phyloP scores from a whole-genome alignment of 2,329 filamentous ascomycete species.

The Diaporthe amygdali region DNA sequence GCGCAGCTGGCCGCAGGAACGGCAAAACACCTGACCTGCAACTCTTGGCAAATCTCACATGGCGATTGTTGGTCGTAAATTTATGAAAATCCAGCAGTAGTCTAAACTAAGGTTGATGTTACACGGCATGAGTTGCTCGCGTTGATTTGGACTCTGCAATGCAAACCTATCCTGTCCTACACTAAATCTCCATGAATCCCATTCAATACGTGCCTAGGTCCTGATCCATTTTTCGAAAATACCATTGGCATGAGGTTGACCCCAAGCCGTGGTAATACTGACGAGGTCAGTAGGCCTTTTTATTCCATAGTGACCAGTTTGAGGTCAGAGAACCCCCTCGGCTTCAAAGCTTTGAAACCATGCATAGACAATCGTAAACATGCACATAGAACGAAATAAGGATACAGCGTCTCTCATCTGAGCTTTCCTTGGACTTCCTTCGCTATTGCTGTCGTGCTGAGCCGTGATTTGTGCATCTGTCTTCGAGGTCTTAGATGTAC shows the following conservation, averaged over 20 bases:
- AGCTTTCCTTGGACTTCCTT: not conserved
- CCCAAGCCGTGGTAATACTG: not conserved
- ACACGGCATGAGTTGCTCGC: not conserved
- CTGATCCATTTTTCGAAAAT: not conserved
- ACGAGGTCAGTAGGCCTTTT: not conserved
- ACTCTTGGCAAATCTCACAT: not conserved
- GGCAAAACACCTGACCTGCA: not conserved
- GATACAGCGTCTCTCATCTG: not conserved
- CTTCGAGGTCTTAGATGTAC: conserved; percentile 42
- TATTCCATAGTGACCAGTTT: not conserved
- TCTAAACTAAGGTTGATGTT: not conserved
- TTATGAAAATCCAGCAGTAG: not conserved
- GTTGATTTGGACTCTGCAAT: not conserved
- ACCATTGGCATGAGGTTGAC: too few relatives aligned
- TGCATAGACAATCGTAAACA: not conserved
- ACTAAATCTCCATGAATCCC: not conserved
- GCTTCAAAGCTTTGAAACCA: not conserved
- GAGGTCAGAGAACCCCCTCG: not conserved
- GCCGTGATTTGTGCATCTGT: not conserved
- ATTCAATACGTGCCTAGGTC: not conserved
- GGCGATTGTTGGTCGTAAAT: not conserved
- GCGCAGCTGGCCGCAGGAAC: not conserved
- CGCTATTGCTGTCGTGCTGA: not conserved
- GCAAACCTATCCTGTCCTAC: not conserved
- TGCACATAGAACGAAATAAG: not conserved